Evolutionary conservation across 345 rosid species (phyloP), one percentile per base, ranked within the genome.

Genomic region (Eucalyptus erythrocorys): DNA sequence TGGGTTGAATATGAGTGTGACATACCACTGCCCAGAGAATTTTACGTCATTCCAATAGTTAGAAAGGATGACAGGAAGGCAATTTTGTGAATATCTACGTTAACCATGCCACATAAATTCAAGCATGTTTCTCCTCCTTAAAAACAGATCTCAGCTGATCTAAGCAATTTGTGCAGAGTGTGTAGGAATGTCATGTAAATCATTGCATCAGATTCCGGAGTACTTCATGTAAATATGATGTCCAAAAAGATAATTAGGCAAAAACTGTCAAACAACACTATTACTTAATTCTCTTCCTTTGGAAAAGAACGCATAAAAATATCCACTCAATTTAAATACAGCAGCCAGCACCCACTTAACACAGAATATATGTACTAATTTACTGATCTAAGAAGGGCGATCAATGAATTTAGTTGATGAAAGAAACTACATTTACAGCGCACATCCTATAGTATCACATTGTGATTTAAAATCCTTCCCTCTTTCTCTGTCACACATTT

Each of bases 1-100:
- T 92, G 98, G 84, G 93, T 94, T 89, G 99, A 94, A 95, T 94
- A 98, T 12, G 99, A 97, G 81, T 95, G 99, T 88, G 99, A 97
- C 94, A 96, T 88, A 86, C 97, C 97, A 68, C 97, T 95, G 95
- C 88, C 90, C 88, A 89, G 89, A 43, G 87, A 87, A 48, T 86
- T 88, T 76, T 76, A 37, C 26, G 2, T 37, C 82, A 51, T 61
- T 86, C 48, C 53, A 47, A 71, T 85, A 15, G 86, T 87, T 48
- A 88, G 88, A 80, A 87, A 76, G 76, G 85, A 86, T 57, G 90
- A 87, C 34, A 30, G 45, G 37, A 21, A 47, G 82, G 47, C 27
- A 37, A 76, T 76, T 76, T 76, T 37, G 27, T 10, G 47, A 21
- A 37, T 40, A 14, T 37, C 45, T 76, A 37, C 45, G 37, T 71